These are phyloP conservation scores for Penicillium sp. DNA, from an alignment of 2,329 filamentous ascomycete species.

Conservation along the genomic window DNA sequence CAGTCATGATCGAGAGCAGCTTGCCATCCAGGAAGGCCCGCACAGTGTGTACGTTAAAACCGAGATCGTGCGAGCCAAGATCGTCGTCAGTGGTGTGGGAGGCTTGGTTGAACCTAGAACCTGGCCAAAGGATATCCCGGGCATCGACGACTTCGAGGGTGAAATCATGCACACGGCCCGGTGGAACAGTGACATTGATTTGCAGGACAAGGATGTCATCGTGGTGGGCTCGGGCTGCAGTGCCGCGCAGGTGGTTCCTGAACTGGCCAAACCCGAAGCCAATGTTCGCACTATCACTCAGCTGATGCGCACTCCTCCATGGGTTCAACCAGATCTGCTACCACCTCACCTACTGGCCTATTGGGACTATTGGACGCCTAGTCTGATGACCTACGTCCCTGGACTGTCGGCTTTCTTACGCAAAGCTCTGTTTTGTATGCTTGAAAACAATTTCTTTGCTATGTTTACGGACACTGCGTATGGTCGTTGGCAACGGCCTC, in stretches of 20 bases:
- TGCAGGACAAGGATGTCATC: constrained; percentile 56
- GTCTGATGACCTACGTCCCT: constrained; percentile 50
- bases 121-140: constrained; percentile 52
- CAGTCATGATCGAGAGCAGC: constrained; percentile 45
- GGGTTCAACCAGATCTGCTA: constrained; percentile 48
- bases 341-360: constrained; percentile 40
- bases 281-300: constrained; percentile 59
- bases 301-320: constrained; percentile 58
- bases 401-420: constrained; percentile 49
- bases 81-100: constrained; percentile 57
- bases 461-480: constrained; percentile 21
- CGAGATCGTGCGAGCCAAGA: constrained; percentile 54
- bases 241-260: constrained; percentile 57
- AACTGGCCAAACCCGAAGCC: constrained; percentile 47
- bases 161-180: constrained; percentile 58
- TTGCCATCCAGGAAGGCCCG: constrained; percentile 45
- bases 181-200: constrained; percentile 54
- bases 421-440: constrained; percentile 44
- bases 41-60: constrained; percentile 50
- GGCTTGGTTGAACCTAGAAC: constrained; percentile 55
- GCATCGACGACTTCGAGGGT: constrained; percentile 55
- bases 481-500: constrained; percentile 40
- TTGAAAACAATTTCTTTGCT: constrained; percentile 16
- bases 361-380: constrained; percentile 50
- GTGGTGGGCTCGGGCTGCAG: constrained; percentile 60